These are phyloP conservation scores for Collariella sp. DNA, from an alignment of 495 filamentous ascomycete genomes.

Conservation along the genomic window DNA sequence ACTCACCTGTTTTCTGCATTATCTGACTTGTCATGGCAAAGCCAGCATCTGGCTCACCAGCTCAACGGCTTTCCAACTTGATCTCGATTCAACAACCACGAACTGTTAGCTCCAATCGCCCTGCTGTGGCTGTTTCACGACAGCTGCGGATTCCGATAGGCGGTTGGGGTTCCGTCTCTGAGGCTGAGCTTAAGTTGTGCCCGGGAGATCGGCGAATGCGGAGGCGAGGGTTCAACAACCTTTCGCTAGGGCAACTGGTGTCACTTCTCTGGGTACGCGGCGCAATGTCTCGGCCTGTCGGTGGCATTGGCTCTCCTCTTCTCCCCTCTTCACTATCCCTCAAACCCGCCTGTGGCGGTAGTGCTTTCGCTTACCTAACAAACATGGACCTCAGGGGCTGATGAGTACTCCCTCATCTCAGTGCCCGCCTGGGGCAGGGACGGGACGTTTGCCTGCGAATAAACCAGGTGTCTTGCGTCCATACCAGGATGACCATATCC, in stretches of 20 bases:
- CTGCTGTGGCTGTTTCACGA: not conserved
- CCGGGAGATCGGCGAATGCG: slow-evolving; percentile 1
- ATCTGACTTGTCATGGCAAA: too few relatives aligned
- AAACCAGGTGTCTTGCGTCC: not conserved
- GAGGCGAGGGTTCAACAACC: not conserved
- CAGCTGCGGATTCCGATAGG: not conserved
- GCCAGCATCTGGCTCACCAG: not conserved
- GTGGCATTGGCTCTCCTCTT: slow-evolving; percentile 1
- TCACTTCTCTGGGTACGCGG: not conserved
- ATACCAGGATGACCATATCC: too few relatives aligned
- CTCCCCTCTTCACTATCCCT: not conserved
- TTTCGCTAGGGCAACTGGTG: not conserved
- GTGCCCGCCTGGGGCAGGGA: too few relatives aligned
- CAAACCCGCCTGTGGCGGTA: not conserved
- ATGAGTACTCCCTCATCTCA: too few relatives aligned
- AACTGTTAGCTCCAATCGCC: not conserved
- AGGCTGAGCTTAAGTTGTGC: not conserved
- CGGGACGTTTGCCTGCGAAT: too few relatives aligned
- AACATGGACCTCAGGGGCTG: not conserved
- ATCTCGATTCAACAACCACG: not conserved
- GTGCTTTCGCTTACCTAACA: not conserved
- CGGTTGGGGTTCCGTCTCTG: not conserved
- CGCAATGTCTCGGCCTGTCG: slow-evolving; percentile 10
- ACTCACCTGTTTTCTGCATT: too few relatives aligned
- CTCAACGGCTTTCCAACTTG: not conserved